phyloP scores from a whole-genome alignment of 139 green algal species.

The Nannochloris sp. region DNA sequence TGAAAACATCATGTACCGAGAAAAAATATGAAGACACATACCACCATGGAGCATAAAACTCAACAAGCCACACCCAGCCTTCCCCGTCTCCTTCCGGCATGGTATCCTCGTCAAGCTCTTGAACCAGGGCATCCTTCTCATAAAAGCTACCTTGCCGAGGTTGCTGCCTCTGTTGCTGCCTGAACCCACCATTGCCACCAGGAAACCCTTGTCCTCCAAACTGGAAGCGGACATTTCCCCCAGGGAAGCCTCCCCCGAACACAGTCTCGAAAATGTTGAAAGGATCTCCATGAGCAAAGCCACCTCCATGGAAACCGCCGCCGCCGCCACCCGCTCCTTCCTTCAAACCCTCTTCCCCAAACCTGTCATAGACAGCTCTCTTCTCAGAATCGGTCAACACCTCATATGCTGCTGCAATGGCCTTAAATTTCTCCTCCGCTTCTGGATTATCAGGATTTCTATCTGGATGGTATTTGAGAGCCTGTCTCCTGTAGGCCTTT shows the following conservation, averaged over 20 bases:
- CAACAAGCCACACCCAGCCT: constrained; percentile 55
- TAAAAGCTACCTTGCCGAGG: constrained; percentile 36
- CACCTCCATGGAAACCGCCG: constrained; percentile 31
- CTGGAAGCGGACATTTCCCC: constrained; percentile 44
- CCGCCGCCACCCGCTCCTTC: constrained; percentile 18
- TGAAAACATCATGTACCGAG: neutral
- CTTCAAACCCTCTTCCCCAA: constrained; percentile 60
- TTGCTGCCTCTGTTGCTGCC: neutral
- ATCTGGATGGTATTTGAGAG: constrained; percentile 73
- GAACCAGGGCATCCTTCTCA: constrained; percentile 36
- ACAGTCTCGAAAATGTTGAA: constrained; percentile 77
- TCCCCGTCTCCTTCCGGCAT: constrained; percentile 43
- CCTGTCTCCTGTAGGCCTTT: constrained; percentile 65
- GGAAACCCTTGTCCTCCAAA: constrained; percentile 43
- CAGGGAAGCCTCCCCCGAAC: constrained; percentile 46
- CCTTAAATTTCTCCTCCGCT: constrained; percentile 66
- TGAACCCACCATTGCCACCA: constrained; percentile 30
- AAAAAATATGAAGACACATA: constrained; percentile 10
- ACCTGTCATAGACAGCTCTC: constrained; percentile 65
- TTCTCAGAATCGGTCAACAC: constrained; percentile 71
- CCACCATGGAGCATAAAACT: constrained; percentile 69
- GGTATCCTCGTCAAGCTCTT: constrained; percentile 30
- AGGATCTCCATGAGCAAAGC: constrained; percentile 44
- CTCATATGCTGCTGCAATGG: constrained; percentile 71
- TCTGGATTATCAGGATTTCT: constrained; percentile 70